Evolutionary conservation across 768 basidiomycete genomes (phyloP), one percentile per base, ranked within the genome.

Genomic region (Auriscalpium microsporum): DNA sequence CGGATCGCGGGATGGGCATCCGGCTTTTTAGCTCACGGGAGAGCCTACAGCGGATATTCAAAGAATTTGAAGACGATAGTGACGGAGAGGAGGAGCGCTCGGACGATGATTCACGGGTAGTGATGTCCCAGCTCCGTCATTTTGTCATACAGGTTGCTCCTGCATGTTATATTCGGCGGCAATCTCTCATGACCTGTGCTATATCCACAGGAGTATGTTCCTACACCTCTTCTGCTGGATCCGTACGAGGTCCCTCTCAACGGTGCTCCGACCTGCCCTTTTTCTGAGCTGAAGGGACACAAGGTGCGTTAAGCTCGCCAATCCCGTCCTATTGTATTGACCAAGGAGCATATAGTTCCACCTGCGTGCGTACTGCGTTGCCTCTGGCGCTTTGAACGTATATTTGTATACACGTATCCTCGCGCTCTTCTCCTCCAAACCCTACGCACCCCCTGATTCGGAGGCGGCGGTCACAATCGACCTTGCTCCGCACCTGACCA

Each of bases 1-100:
- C 94, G 1, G 94, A 98, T 72, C 80, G 92, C 50, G 96, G 94
- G 11, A 91, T 92, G 78, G 96, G 95, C 2, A 94, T 99, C 60
- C 73, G 94, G 46, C 71, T 99, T 48, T 97, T 99, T 71, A 82
- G 86, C 52, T 85, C 78, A 53, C 87, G 87, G 68, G 80, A 81
- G 11, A 73, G 80, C 35, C 74, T 99, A 56, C 78, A 80, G 55
- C 63, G 67, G 5, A 94, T 97, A 23, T 90, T 97, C 58, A 77
- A 84, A 59, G 79, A 80, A 19, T 97, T 97, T 60, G 94, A 95
- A 58, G 70, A 75, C 17, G 74, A 75, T 2, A 28, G 28, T 28
- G 28, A 28, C 28, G 28, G 28, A 4, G 28, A 28, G 28, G 76
- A 78, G 2, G 78, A 81, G 2, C 74, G 73, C 23, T 78, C 77